Conservation (phyloP, 2,329 filamentous ascomycete species). For the Trichophyton schoenleinii region DNA sequence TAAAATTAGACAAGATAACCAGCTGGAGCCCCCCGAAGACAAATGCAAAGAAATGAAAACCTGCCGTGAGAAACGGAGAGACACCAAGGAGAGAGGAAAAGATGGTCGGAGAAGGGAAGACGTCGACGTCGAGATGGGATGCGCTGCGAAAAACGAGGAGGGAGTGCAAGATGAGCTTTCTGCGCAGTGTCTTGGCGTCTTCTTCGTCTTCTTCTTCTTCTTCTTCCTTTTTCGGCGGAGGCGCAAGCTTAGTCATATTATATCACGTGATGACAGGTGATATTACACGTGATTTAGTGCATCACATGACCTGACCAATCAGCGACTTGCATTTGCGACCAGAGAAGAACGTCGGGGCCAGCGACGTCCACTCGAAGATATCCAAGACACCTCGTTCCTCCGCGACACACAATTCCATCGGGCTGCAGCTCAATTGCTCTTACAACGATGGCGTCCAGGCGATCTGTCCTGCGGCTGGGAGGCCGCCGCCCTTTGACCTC, state of each 20-base stretch:
- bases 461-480: slow-evolving; percentile 34
- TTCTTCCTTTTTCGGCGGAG: not conserved
- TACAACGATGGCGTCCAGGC: slow-evolving; percentile 33
- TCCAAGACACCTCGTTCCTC: not conserved
- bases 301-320: slow-evolving; percentile 5
- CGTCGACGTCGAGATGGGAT: not conserved
- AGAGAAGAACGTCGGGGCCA: not conserved
- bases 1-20: slow-evolving; percentile 1
- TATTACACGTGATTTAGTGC: not conserved
- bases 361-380: not conserved
- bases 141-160: slow-evolving; percentile 11
- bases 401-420: not conserved
- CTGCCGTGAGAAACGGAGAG: slow-evolving; percentile 13
- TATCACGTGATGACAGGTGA: not conserved
- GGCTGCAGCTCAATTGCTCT: slow-evolving; percentile 19
- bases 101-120: not conserved
- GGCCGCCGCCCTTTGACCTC: slow-evolving; percentile 28
- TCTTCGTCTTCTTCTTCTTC: slow-evolving; percentile 7
- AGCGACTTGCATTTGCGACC: slow-evolving; percentile 1
- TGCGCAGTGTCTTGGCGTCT: slow-evolving; percentile 1
- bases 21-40: not conserved
- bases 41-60: slow-evolving; percentile 5
- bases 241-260: slow-evolving; percentile 14
- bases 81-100: slow-evolving; percentile 17
- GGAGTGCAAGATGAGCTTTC: slow-evolving; percentile 11